phyloP scores from a whole-genome alignment of 2,329 filamentous ascomycete genomes.

The Trichoderma sp. region DNA sequence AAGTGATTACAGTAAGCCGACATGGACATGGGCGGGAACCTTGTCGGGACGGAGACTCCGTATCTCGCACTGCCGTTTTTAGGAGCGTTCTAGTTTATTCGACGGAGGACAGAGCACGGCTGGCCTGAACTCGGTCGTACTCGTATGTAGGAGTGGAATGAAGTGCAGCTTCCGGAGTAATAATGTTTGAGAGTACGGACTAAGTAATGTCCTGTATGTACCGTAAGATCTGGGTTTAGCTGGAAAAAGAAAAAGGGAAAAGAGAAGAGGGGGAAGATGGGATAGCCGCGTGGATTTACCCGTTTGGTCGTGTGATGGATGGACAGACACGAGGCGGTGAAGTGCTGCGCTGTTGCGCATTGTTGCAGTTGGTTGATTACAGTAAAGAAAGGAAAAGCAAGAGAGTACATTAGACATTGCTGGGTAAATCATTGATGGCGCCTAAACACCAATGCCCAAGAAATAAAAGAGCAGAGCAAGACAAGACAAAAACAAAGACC shows the following conservation, averaged over 20 bases:
- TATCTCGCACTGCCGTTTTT: background rate
- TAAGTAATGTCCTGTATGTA: background rate
- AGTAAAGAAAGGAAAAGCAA: too few relatives aligned
- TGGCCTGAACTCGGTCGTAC: background rate
- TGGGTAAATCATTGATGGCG: background rate
- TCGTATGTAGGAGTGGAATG: background rate
- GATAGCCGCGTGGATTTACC: background rate
- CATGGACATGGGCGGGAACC: background rate
- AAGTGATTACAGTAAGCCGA: background rate
- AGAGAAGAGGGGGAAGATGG: background rate
- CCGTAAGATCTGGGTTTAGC: background rate
- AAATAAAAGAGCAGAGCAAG: background rate
- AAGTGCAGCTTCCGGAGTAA: background rate
- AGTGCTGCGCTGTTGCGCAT: background rate
- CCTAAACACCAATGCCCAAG: background rate
- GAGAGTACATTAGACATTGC: too few relatives aligned
- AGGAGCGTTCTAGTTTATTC: background rate
- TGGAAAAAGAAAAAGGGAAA: background rate
- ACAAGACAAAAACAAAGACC: background rate
- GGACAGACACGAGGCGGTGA: background rate
- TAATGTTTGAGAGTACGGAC: background rate
- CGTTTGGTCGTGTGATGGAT: background rate
- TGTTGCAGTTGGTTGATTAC: background rate
- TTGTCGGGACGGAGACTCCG: constrained; percentile 4
- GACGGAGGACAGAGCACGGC: background rate